Conservation (phyloP, 1,139 yeast genomes). For the Candida tunisiensis region DNA sequence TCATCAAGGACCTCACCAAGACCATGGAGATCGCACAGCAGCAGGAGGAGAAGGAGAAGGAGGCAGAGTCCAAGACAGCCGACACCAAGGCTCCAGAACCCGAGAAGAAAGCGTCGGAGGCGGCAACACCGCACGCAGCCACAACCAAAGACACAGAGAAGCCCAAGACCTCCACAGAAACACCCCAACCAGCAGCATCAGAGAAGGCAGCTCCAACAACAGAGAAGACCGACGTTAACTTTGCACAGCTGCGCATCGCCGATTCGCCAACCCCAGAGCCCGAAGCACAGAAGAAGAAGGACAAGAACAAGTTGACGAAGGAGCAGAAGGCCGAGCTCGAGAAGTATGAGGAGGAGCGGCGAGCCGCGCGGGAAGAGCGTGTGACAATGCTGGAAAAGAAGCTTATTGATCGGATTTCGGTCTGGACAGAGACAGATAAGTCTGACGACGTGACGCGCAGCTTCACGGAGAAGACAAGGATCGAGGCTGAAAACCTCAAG, state of each 20-base stretch:
- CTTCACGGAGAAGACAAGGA: slow-evolving; percentile 50
- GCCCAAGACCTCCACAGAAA: slow-evolving; percentile 1
- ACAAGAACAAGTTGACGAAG: slow-evolving; percentile 26
- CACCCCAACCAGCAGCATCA: slow-evolving; percentile 2
- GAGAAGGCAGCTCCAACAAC: slow-evolving; percentile 3
- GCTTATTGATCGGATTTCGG: slow-evolving; percentile 47
- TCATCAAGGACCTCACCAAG: slow-evolving; percentile 64
- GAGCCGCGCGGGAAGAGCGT: slow-evolving; percentile 53
- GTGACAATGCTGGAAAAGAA: slow-evolving; percentile 47
- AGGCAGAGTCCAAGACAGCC: background rate
- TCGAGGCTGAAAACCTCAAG: slow-evolving; percentile 78
- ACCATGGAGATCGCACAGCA: slow-evolving; percentile 58
- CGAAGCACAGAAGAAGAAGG: slow-evolving; percentile 1
- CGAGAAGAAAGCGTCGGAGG: background rate
- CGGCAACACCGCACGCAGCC: slow-evolving; percentile 1
- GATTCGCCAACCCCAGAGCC: background rate
- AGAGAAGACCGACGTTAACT: slow-evolving; percentile 1
- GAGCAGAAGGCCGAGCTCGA: slow-evolving; percentile 48
- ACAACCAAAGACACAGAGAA: slow-evolving; percentile 3
- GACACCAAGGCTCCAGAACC: too few relatives aligned
- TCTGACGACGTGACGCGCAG: slow-evolving; percentile 49
- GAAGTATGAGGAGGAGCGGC: slow-evolving; percentile 65
- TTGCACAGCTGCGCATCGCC: slow-evolving; percentile 1
- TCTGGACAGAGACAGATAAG: slow-evolving; percentile 75
- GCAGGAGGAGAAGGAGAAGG: slow-evolving; percentile 62